Evolutionary conservation across 306 rosid genomes (phyloP), one percentile per base, ranked within the genome.

Genomic region (Quercus parvula): DNA sequence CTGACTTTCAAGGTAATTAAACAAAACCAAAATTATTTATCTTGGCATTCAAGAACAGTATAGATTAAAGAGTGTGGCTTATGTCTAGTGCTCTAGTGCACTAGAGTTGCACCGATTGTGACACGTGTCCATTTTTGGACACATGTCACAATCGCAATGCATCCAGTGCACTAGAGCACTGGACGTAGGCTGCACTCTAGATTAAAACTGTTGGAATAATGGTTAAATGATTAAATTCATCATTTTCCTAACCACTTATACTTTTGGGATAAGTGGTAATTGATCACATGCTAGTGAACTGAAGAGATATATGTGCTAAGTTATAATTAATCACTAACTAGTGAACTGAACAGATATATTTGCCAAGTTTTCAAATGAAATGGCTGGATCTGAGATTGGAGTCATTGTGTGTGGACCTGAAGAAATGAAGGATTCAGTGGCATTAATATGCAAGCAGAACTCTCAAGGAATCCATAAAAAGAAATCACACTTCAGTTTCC

Each of bases 321-420:
- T 38, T 38, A 38, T 38, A 38, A 38, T 38, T 38, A 38, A 38
- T 38, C 46, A 38, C 51, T 71, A 72, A 64, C 31, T 46, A 28
- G 35, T 74, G 70, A 81, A 78, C 81, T 75, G 79, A 72, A 75
- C 91, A 92, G 91, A 92, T 83, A 86, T 92, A 67, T 85, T 89
- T 73, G 81, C 71, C 49, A 70, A 86, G 75, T 77, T 92, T 77
- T 49, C 70, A 44, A 84, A 73, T 35, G 97, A 85, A 79, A 88
- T 18, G 15, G 73, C 85, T 70, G 92, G 87, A 73, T 75, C 89
- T 2, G 77, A 86, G 70, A 62, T 87, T 68, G 97, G 97, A 73
- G 91, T 93, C 11, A 56, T 95, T 86, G 95, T 91, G 46, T 83
- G 96, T 70, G 99, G 99, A 74, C 96, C 96, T 2, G 94, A 90